Percentiles rank a stretch among this genome's conserved stretches.
These are phyloP conservation scores for Fusarium ramigenum DNA, from an alignment of 2,329 filamentous ascomycete species.

Conservation along the genomic window DNA sequence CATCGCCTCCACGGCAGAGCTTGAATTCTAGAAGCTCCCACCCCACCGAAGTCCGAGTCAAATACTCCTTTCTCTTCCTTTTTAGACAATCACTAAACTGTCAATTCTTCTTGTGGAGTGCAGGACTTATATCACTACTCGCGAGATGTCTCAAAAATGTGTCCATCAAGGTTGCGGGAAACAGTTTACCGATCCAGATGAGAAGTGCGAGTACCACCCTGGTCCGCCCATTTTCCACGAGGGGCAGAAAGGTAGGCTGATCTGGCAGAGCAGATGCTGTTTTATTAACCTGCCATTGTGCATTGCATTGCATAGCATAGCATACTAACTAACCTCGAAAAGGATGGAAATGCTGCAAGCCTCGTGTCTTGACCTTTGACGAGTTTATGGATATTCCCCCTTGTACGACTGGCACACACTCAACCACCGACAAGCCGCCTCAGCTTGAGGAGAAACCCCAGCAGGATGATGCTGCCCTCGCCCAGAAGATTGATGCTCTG, in stretches of 20 bases:
- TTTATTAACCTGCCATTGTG: not conserved
- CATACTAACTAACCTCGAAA: constrained; percentile 6
- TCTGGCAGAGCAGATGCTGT: not conserved
- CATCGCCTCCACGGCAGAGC: constrained; percentile 33
- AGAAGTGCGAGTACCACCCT: constrained; percentile 91
- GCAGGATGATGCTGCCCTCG: constrained; percentile 53
- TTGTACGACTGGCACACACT: constrained; percentile 93
- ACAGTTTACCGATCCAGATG: constrained; percentile 80
- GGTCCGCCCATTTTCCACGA: constrained; percentile 96
- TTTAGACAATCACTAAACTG: not conserved
- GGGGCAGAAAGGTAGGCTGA: constrained; percentile 86
- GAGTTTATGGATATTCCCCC: constrained; percentile 94
- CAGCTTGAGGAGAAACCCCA: constrained; percentile 67
- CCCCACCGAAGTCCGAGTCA: constrained; percentile 40
- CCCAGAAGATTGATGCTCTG: constrained; percentile 64
- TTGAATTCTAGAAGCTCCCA: constrained; percentile 55
- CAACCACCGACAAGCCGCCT: constrained; percentile 78
- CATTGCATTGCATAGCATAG: not conserved
- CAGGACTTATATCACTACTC: not conserved
- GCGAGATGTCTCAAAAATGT: constrained; percentile 80
- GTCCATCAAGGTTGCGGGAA: constrained; percentile 97
- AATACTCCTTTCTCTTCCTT: constrained; percentile 6
- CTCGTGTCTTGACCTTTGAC: constrained; percentile 95
- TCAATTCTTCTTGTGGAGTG: constrained; percentile 8
- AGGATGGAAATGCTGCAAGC: constrained; percentile 99